Base-by-base conservation (phyloP, 768 basidiomycete species). In the Termitomyces bulborhizus region DNA sequence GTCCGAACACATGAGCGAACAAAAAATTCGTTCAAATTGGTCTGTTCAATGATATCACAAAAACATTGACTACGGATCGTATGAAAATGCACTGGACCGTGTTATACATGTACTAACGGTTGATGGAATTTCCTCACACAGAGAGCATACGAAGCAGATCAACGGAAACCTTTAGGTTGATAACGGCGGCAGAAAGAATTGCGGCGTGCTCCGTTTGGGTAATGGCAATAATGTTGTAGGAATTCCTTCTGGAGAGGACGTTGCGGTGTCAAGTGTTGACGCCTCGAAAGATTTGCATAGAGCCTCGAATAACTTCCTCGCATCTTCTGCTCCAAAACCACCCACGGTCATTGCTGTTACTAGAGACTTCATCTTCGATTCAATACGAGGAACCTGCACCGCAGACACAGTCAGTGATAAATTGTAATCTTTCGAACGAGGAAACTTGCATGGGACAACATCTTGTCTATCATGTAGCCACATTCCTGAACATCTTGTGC, bases 261-360 rank as follows among this genome's bases (percentile, higher is more conserved):
- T 57, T 7, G 56, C 55, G 1, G 58, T 43, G 9, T 79, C 76
- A 58, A 79, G 77, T 3, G 73, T 65, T 6, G 69, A 62, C 3
- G 72, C 68, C 34, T 78, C 74, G 13, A 81, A 64, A 6, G 76
- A 68, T 53, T 72, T 72, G 57, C 74, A 76, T 6, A 79, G 63
- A 11, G 77, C 76, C 57, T 82, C 79, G 53, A 81, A 80, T 45
- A 80, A 66, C 49, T 75, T 76, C 11, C 76, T 71, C 1, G 78
- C 66, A 48, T 76, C 77, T 37, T 82, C 77, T 1, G 78, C 79
- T n/a, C 69, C 71, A 58, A 80, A 80, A 27, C 70, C 72, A 29
- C 77, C 76, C 3, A 69, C 60, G 0, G 62, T 69, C 79, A 82
- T 81, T n/a, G 76, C 73, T 37, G 70, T 72, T 11, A 76, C 72